Conservation (phyloP, 371 early-diverging fungal genomes). For the Haplosporangium sp. region DNA sequence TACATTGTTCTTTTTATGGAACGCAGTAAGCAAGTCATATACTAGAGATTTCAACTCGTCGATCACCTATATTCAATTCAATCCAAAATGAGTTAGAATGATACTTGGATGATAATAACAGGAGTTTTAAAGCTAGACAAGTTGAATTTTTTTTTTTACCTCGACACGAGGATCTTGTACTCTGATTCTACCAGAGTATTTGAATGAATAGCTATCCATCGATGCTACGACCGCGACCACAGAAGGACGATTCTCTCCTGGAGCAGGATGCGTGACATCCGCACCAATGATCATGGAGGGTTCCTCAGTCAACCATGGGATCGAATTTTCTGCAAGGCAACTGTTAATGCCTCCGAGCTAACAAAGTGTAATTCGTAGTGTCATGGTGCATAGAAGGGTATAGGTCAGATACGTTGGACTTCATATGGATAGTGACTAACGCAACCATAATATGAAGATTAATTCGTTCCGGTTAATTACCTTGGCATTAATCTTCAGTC, state of each 20-base stretch:
- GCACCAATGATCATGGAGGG: constrained; percentile 73
- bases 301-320: constrained; percentile 51
- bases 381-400: no score
- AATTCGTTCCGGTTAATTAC: constrained; percentile 3
- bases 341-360: constrained; percentile 68
- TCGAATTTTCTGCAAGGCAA: constrained; percentile 19
- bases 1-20: constrained; percentile 32
- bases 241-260: constrained; percentile 57
- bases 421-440: no score
- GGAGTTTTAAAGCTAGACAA: no score
- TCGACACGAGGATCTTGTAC: constrained; percentile 78
- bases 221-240: constrained; percentile 58
- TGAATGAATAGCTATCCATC: constrained; percentile 73
- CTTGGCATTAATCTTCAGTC: constrained; percentile 53
- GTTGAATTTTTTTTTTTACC: constrained; percentile 5
- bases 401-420: no score
- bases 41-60: constrained; percentile 61
- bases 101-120: not conserved
- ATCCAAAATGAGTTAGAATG: not conserved
- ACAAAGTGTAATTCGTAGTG: not conserved
- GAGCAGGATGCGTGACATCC: constrained; percentile 71
- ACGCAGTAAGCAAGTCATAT: constrained; percentile 59
- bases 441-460: no score
- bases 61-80: constrained; percentile 53
- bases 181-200: constrained; percentile 73